These are phyloP conservation scores for Aspergillus egyptiacus DNA, from an alignment of 495 filamentous ascomycete species.

Conservation along the genomic window DNA sequence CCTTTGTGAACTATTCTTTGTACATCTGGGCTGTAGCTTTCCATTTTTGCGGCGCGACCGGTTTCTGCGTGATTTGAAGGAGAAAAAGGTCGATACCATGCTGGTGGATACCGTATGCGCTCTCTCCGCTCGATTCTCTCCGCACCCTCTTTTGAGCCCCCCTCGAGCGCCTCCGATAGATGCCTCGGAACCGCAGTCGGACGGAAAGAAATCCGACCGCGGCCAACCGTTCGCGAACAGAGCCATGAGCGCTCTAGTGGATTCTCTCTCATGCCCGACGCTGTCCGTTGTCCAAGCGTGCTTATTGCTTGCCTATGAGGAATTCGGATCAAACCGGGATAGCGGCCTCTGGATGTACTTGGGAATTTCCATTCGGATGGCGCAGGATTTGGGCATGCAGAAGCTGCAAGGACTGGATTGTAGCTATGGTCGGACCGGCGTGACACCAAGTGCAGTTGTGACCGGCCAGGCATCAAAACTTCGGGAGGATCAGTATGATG, in stretches of 20 bases:
- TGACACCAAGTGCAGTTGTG: conserved; percentile 48
- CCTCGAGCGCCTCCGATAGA: conserved; percentile 47
- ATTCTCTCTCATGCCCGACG: conserved; percentile 71
- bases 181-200: conserved; percentile 31
- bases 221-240: conserved; percentile 73
- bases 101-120: conserved; percentile 82
- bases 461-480: conserved; percentile 39
- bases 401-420: conserved; percentile 69
- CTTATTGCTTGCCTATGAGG: conserved; percentile 75
- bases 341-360: conserved; percentile 89
- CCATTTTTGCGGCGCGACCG: conserved; percentile 67
- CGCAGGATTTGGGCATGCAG: conserved; percentile 74
- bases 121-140: conserved; percentile 74
- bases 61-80: conserved; percentile 64
- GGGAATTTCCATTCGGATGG: conserved; percentile 79
- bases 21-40: conserved; percentile 73
- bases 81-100: conserved; percentile 75
- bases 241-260: conserved; percentile 66
- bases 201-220: conserved; percentile 41
- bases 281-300: conserved; percentile 75
- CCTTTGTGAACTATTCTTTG: conserved; percentile 71
- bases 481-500: conserved; percentile 40
- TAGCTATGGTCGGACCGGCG: conserved; percentile 51
- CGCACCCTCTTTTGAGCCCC: conserved; percentile 54
- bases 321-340: conserved; percentile 78